phyloP scores from a whole-genome alignment of 345 rosid genomes.

The Populus deltoides region DNA sequence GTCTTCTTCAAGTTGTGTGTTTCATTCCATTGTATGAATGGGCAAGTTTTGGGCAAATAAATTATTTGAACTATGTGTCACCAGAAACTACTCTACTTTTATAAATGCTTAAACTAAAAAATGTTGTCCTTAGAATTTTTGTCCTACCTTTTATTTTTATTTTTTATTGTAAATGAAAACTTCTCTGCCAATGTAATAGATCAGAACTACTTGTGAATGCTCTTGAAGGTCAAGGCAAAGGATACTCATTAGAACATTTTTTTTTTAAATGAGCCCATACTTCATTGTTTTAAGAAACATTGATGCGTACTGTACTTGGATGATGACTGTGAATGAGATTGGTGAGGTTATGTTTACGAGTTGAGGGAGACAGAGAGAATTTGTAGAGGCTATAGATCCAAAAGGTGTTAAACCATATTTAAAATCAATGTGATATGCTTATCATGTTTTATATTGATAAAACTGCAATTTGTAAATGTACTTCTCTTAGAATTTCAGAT shows the following conservation, averaged over 20 bases:
- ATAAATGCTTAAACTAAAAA: neutral
- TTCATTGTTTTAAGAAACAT: neutral
- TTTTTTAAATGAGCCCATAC: neutral
- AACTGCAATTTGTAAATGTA: neutral
- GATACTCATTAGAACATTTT: neutral
- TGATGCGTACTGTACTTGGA: neutral
- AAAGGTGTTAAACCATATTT: neutral
- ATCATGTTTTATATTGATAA: conserved; percentile 9
- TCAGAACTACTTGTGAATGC: neutral
- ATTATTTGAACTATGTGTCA: too few species aligned
- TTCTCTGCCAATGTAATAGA: neutral
- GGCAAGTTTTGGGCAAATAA: too few species aligned
- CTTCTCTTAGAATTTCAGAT: conserved; percentile 7
- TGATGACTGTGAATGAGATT: neutral
- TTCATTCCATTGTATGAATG: neutral
- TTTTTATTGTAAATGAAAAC: neutral
- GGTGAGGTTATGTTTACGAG: neutral
- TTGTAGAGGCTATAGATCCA: neutral
- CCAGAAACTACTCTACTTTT: too few species aligned
- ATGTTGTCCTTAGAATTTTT: neutral
- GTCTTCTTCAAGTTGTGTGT: neutral
- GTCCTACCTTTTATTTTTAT: neutral
- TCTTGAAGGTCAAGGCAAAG: neutral
- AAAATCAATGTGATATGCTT: neutral
- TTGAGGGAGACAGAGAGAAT: neutral